Evolutionary conservation across 2,329 filamentous ascomycete genomes (phyloP).

Genomic region (Aspergillus felis): DNA sequence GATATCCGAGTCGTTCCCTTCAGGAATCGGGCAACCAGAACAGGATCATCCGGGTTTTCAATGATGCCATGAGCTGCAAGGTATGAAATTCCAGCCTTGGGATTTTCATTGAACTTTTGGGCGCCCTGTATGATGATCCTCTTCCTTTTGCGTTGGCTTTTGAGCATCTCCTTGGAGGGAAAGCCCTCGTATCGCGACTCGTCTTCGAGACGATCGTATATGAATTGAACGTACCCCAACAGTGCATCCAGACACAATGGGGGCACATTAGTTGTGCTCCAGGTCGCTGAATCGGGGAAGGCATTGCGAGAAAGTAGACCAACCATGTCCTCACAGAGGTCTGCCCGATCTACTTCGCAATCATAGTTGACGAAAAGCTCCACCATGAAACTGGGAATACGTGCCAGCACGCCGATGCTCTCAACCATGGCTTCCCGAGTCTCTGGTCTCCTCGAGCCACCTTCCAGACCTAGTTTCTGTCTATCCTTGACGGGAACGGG

Average conservation of each 20-base stretch:
- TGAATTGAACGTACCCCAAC: constrained; percentile 84
- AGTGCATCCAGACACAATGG: constrained; percentile 90
- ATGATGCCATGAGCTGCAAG: constrained; percentile 84
- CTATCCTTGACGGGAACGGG: constrained; percentile 89
- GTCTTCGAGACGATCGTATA: constrained; percentile 79
- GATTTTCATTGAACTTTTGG: constrained; percentile 90
- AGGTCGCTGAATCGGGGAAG: constrained; percentile 93
- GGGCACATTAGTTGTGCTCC: constrained; percentile 98
- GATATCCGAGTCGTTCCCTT: constrained; percentile 83
- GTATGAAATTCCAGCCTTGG: constrained; percentile 82
- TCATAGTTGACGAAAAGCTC: constrained; percentile 98
- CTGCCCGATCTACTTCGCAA: constrained; percentile 84
- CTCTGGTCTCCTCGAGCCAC: constrained; percentile 86
- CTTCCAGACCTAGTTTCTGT: constrained; percentile 87
- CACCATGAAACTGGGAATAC: constrained; percentile 91
- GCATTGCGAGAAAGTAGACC: constrained; percentile 90
- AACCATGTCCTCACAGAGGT: constrained; percentile 93
- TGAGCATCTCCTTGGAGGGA: constrained; percentile 62
- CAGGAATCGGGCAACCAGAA: constrained; percentile 79
- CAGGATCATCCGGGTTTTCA: constrained; percentile 65
- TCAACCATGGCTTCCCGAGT: constrained; percentile 98
- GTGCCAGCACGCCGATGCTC: constrained; percentile 82
- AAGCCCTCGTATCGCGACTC: constrained; percentile 60
- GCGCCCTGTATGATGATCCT: constrained; percentile 84
- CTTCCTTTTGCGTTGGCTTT: constrained; percentile 73